A percentile compares a stretch with the other conserved stretches of the same genome.
Conservation (phyloP, 1,139 yeast genomes). For the Suhomyces yuchorum region DNA sequence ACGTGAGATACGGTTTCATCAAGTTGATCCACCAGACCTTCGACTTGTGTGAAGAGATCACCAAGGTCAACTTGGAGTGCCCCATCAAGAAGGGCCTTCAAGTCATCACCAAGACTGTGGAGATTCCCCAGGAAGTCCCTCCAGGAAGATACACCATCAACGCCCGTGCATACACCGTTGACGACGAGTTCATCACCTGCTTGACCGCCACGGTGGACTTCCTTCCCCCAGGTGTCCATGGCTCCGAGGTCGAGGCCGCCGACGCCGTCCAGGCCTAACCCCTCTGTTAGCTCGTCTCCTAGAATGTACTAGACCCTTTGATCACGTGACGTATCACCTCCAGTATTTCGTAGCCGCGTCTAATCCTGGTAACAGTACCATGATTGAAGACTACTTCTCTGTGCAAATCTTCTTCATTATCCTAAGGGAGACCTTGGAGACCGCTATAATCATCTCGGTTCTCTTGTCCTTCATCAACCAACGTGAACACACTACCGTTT, state of each 20-base stretch:
- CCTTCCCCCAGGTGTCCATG: slow-evolving; percentile 29
- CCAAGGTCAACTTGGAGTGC: slow-evolving; percentile 78
- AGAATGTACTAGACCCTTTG: neutral
- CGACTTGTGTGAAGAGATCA: slow-evolving; percentile 86
- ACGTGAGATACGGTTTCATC: slow-evolving; percentile 90
- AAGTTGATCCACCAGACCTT: slow-evolving; percentile 81
- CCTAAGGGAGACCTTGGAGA: slow-evolving; percentile 82
- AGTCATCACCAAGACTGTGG: slow-evolving; percentile 67
- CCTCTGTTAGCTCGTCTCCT: neutral
- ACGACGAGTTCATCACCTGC: slow-evolving; percentile 81
- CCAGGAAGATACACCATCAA: slow-evolving; percentile 87
- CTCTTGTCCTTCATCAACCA: slow-evolving; percentile 78
- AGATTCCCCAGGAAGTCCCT: slow-evolving; percentile 90
- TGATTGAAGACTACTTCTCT: slow-evolving; percentile 57
- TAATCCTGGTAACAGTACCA: slow-evolving; percentile 1
- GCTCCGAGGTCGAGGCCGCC: neutral
- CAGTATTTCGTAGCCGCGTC: slow-evolving; percentile 1
- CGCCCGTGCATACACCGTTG: slow-evolving; percentile 86
- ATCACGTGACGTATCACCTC: slow-evolving; percentile 1
- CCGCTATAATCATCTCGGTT: slow-evolving; percentile 85
- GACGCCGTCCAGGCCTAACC: neutral
- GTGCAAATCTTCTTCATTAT: slow-evolving; percentile 86
- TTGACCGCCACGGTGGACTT: slow-evolving; percentile 77
- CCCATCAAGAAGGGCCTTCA: slow-evolving; percentile 76
- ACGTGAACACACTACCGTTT: slow-evolving; percentile 29